These are phyloP conservation scores for Pholiota conissans DNA, from an alignment of 768 basidiomycete genomes.

Conservation along the genomic window DNA sequence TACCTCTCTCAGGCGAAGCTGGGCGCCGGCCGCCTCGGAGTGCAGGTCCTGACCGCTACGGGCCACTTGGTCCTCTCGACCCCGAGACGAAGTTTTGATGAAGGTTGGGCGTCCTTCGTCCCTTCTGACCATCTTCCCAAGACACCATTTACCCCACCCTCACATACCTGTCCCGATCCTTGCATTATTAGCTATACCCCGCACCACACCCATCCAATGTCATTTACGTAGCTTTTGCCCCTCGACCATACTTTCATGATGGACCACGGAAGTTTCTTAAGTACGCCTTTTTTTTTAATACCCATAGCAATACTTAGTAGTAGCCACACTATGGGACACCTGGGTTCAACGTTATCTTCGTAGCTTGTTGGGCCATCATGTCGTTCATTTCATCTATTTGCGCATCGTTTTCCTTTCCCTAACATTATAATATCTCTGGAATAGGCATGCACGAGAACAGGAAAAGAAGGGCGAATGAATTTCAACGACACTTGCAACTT, in stretches of 20 bases:
- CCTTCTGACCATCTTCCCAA: constrained; percentile 21
- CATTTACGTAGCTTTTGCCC: constrained; percentile 26
- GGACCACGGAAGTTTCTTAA: constrained; percentile 31
- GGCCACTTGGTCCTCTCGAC: constrained; percentile 61
- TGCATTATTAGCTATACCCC: constrained; percentile 40
- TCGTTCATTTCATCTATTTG: constrained; percentile 15
- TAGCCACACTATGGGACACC: constrained; percentile 18
- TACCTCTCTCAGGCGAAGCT: constrained; percentile 21
- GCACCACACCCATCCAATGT: constrained; percentile 24
- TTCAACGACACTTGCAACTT: no score
- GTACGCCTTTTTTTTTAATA: constrained; percentile 36
- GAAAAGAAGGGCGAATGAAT: no score
- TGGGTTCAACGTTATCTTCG: background rate
- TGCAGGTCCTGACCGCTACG: constrained; percentile 35
- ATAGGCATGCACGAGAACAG: background rate
- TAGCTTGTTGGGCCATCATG: constrained; percentile 6
- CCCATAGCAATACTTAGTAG: constrained; percentile 19
- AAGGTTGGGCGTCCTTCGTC: constrained; percentile 17
- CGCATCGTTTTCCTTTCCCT: constrained; percentile 12
- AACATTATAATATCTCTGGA: constrained; percentile 13
- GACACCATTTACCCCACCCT: constrained; percentile 8
- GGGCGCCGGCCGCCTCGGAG: constrained; percentile 6
- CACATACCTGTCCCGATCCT: constrained; percentile 19
- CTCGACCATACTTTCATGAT: constrained; percentile 24
- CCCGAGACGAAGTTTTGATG: constrained; percentile 57